Percentiles rank a stretch among this genome's conserved stretches.
Conservation (phyloP, 371 early-diverging fungal genomes). For the Apophysomyces variabilis region DNA sequence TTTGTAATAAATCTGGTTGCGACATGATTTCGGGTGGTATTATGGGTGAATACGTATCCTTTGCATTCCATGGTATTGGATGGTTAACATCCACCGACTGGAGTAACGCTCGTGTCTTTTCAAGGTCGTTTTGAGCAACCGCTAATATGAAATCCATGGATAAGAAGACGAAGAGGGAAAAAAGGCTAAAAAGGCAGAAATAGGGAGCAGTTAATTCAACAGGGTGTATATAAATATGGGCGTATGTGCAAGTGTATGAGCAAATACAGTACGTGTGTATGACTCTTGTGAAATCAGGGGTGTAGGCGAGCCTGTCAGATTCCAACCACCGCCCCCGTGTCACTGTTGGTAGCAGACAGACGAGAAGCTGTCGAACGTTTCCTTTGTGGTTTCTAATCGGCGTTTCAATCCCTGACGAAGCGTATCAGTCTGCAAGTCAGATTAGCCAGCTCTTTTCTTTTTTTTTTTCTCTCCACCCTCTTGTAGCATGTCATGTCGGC, state of each 20-base stretch:
- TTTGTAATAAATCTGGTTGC: conserved; percentile 37
- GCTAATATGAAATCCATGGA: conserved; percentile 58
- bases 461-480: background rate
- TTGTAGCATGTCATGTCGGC: conserved; percentile 7
- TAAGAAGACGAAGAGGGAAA: conserved; percentile 4
- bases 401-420: background rate
- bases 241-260: background rate
- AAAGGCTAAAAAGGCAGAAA: conserved; percentile 13
- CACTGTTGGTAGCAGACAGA: background rate
- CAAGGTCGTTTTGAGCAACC: conserved; percentile 57
- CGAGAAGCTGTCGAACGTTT: no score
- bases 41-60: conserved; percentile 47
- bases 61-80: conserved; percentile 56
- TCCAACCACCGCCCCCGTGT: background rate
- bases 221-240: conserved; percentile 3
- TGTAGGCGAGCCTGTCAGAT: background rate
- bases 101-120: conserved; percentile 44
- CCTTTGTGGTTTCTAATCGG: no score
- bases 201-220: conserved; percentile 7
- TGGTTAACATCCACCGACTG: conserved; percentile 58
- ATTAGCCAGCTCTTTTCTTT: background rate
- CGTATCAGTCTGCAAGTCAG: background rate
- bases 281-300: background rate
- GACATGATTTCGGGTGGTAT: conserved; percentile 38
- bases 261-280: background rate